Base-by-base conservation (phyloP, 352 stramenopile species). In the Phytophthora hybrid region DNA sequence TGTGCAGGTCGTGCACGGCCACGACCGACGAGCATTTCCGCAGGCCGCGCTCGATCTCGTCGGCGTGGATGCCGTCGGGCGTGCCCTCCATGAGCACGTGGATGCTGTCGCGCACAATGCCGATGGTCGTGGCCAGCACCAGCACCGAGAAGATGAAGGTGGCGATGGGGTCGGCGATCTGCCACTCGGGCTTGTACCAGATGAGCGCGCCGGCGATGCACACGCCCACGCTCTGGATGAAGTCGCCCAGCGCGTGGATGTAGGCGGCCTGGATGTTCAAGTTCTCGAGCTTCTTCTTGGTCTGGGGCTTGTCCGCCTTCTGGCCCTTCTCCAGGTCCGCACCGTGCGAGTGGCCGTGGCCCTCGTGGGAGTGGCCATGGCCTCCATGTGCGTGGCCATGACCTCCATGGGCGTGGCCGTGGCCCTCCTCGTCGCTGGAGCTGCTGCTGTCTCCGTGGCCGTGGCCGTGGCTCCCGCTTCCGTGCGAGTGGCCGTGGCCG, bases 81-180 rank as follows among this genome's bases (percentile, higher is more conserved):
- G 97, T 98, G 69, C 96, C 97, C 79, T 99, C 94, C 76, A 99
- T 95, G 8, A 99, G 88, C 60, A 99, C 93, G 46, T 95, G 89
- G 26, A 99, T 73, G 60, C 93, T 98, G 57, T 85, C 89, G 39
- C 89, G 86, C 37, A 99, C 74, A 39, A 99, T 96, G 46, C 86
- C 89, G 6, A 98, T 63, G 0, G 97, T 99, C 23, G 97, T 98
- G 60, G 82, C 93, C 18, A 99, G 86, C 46, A 99, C 97, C 7
- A 99, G 58, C 55, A 98, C 54, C 37, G 95, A 98, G 81, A 99
- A 99, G n/a, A 99, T 63, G 23, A 99, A 96, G 14, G 98, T 99
- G 53, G 91, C 95, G 70, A 99, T 98, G 29, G 97, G 98, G 80
- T 99, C 98, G 0, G 97, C 89, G 55, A 99, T 92, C 76, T 99